Conservation (phyloP, 257 asterid species). For the Przewalskia tangutica region DNA sequence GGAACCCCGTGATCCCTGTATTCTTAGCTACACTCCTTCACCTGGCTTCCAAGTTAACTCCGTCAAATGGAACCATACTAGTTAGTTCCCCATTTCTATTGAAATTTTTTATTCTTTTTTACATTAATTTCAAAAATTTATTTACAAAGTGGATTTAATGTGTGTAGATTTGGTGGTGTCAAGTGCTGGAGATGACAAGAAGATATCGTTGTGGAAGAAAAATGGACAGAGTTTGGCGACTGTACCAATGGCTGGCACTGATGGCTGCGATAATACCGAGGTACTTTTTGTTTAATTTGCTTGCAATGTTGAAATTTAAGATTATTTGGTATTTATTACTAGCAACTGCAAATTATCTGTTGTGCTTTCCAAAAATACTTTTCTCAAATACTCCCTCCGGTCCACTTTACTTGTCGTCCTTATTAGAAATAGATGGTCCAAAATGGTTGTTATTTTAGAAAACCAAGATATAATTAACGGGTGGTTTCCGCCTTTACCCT, state of each 20-base stretch:
- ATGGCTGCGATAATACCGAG: constrained; percentile 60
- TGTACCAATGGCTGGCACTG: constrained; percentile 46
- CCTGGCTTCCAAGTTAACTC: constrained; percentile 65
- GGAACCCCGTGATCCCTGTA: constrained; percentile 78
- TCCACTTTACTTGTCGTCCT: no score
- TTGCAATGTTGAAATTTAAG: not conserved
- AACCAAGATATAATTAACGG: no score
- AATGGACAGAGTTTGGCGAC: constrained; percentile 76
- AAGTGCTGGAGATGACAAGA: constrained; percentile 80
- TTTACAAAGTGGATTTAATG: not conserved
- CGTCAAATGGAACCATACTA: constrained; percentile 93
- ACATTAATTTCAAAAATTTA: not conserved
- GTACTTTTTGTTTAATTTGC: constrained; percentile 25
- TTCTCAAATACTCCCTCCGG: no score
- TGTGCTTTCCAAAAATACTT: no score
- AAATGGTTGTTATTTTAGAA: no score
- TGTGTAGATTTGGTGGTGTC: constrained; percentile 78
- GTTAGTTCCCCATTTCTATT: constrained; percentile 26
- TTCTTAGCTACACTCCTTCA: constrained; percentile 62
- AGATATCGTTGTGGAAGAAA: constrained; percentile 68
- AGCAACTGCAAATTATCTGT: not conserved
- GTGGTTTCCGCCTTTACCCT: no score
- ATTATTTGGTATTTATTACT: not conserved
- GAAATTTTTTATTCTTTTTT: not conserved
- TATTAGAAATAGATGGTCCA: no score